These are phyloP conservation scores for Cercospora nicotianae DNA, from an alignment of 2,329 filamentous ascomycete genomes.

Conservation along the genomic window DNA sequence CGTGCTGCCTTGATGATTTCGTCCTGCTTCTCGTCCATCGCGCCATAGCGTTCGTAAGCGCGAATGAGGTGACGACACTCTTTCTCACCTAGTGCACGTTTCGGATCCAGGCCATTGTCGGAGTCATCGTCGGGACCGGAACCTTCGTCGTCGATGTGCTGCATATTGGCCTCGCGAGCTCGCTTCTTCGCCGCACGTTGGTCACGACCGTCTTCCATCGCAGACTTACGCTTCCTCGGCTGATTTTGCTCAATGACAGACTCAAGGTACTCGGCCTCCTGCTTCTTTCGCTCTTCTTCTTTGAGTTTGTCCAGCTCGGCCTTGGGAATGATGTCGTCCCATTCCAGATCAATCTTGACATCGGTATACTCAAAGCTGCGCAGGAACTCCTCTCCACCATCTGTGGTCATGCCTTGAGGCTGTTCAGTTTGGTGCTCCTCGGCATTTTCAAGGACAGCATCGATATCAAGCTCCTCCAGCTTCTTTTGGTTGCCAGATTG, in stretches of 20 bases:
- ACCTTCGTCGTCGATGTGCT: conserved; percentile 58
- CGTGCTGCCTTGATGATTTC: conserved; percentile 87
- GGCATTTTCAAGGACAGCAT: conserved; percentile 93
- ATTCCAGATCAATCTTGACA: conserved; percentile 93
- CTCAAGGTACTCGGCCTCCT: conserved; percentile 78
- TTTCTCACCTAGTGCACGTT: conserved; percentile 85
- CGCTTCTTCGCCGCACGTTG: conserved; percentile 70
- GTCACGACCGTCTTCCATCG: conserved; percentile 64
- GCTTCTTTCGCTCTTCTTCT: conserved; percentile 79
- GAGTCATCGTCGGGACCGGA: conserved; percentile 46
- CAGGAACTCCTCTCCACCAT: conserved; percentile 95
- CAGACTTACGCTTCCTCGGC: conserved; percentile 68
- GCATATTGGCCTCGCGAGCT: conserved; percentile 63
- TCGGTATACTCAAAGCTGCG: conserved; percentile 88
- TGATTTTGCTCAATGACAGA: conserved; percentile 82
- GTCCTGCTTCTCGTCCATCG: conserved; percentile 81
- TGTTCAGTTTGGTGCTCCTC: conserved; percentile 97
- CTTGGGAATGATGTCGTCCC: conserved; percentile 97
- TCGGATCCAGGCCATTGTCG: conserved; percentile 68
- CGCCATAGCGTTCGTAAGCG: conserved; percentile 87
- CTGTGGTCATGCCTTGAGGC: conserved; percentile 88
- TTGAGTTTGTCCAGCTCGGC: conserved; percentile 89
- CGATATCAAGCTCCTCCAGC: conserved; percentile 94
- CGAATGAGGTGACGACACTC: conserved; percentile 90
- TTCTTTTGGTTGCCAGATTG: conserved; percentile 96